These are phyloP conservation scores for Penicillium flavigenum DNA, from an alignment of 495 filamentous ascomycete genomes.

Conservation along the genomic window DNA sequence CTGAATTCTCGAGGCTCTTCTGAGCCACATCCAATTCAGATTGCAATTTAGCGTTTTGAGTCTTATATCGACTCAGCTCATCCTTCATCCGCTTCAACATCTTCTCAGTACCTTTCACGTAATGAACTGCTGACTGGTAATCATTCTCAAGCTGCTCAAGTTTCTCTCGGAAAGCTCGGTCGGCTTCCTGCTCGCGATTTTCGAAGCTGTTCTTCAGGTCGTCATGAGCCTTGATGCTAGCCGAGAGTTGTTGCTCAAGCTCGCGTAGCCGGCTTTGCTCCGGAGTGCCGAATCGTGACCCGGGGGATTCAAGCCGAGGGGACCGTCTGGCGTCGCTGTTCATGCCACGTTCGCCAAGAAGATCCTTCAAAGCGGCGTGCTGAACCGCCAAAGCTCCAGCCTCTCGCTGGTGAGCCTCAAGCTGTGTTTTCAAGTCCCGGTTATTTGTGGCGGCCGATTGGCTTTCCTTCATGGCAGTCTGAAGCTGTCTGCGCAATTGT, in stretches of 20 bases:
- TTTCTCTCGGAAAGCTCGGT: slow-evolving; percentile 84
- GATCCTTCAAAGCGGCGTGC: slow-evolving; percentile 85
- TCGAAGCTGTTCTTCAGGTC: slow-evolving; percentile 76
- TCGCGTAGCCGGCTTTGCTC: slow-evolving; percentile 81
- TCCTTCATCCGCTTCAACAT: slow-evolving; percentile 99
- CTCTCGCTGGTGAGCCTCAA: slow-evolving; percentile 83
- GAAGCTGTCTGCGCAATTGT: slow-evolving; percentile 82
- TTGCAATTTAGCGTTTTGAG: slow-evolving; percentile 78
- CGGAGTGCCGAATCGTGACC: slow-evolving; percentile 74
- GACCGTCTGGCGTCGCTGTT: slow-evolving; percentile 59
- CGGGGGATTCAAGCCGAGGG: slow-evolving; percentile 61
- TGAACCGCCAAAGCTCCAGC: slow-evolving; percentile 88
- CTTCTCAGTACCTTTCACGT: slow-evolving; percentile 98
- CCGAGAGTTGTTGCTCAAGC: slow-evolving; percentile 84
- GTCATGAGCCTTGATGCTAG: slow-evolving; percentile 74
- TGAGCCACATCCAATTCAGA: slow-evolving; percentile 65
- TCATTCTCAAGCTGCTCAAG: slow-evolving; percentile 90
- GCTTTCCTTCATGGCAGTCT: slow-evolving; percentile 74
- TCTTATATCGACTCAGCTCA: slow-evolving; percentile 84
- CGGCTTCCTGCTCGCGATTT: slow-evolving; percentile 76
- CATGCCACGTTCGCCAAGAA: slow-evolving; percentile 83
- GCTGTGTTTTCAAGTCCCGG: slow-evolving; percentile 71
- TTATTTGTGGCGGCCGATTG: slow-evolving; percentile 74
- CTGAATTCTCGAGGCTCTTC: slow-evolving; percentile 40
- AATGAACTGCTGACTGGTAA: slow-evolving; percentile 99